Conservation (phyloP, 768 basidiomycete genomes). For the Tulasnella sp. region DNA sequence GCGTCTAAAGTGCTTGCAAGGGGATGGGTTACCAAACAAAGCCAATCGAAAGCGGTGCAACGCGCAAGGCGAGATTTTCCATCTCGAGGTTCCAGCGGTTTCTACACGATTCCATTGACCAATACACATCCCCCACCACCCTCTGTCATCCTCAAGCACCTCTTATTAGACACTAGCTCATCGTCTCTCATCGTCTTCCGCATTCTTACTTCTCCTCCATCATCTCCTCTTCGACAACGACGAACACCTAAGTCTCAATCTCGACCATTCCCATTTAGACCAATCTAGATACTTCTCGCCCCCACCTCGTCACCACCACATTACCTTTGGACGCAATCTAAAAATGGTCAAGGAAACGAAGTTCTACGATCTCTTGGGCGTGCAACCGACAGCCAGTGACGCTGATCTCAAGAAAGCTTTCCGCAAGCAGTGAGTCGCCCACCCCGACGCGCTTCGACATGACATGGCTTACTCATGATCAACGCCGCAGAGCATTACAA, state of each 20-base stretch:
- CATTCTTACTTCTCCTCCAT: background rate
- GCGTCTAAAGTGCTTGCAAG: background rate
- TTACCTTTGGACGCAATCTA: background rate
- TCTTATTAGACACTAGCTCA: background rate
- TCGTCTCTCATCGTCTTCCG: background rate
- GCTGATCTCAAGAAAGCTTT: slow-evolving; percentile 89
- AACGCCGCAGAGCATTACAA: slow-evolving; percentile 51
- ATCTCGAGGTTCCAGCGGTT: background rate
- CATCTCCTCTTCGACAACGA: background rate
- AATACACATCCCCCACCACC: background rate
- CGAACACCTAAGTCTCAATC: background rate
- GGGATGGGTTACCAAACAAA: background rate
- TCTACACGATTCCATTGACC: background rate
- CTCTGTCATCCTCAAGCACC: background rate
- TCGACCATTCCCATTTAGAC: slow-evolving; percentile 1
- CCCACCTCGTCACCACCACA: background rate
- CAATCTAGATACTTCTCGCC: background rate
- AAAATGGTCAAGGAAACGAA: slow-evolving; percentile 61
- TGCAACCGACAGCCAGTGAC: slow-evolving; percentile 64
- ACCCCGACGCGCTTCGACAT: background rate
- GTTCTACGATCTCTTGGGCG: slow-evolving; percentile 90
- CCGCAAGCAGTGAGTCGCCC: slow-evolving; percentile 62
- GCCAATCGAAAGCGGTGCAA: background rate
- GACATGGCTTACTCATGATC: background rate
- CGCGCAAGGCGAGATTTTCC: background rate